These are phyloP conservation scores for Acidomyces sp. DNA, from an alignment of 495 filamentous ascomycete genomes.

Conservation along the genomic window DNA sequence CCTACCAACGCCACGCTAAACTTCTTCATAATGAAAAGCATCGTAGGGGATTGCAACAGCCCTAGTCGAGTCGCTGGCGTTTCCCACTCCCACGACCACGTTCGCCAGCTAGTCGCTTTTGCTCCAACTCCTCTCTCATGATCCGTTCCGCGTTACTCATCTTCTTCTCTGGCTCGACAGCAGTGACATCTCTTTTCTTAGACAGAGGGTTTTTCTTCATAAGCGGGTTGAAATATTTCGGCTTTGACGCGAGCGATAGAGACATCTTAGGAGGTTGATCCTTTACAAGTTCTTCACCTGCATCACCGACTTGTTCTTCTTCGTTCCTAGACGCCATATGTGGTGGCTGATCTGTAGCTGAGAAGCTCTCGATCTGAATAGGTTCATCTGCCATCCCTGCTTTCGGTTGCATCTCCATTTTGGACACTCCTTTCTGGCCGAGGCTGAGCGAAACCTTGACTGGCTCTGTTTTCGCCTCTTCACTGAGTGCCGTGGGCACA, in stretches of 20 bases:
- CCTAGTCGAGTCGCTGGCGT: constrained; percentile 14
- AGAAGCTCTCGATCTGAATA: constrained; percentile 59
- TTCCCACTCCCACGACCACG: constrained; percentile 8
- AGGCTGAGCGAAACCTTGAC: constrained; percentile 19
- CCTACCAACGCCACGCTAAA: constrained; percentile 10
- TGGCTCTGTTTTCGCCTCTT: not conserved
- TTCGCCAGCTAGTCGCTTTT: constrained; percentile 17
- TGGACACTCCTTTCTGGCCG: constrained; percentile 7
- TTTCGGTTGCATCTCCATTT: constrained; percentile 6
- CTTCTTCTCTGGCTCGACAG: constrained; percentile 20
- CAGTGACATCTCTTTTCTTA: constrained; percentile 9
- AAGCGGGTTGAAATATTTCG: constrained; percentile 24
- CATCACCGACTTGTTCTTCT: not conserved
- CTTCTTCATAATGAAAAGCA: not conserved
- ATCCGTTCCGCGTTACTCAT: constrained; percentile 28
- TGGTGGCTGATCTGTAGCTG: constrained; percentile 27
- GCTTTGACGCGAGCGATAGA: constrained; percentile 13
- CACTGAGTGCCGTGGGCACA: not conserved
- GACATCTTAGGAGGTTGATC: constrained; percentile 8
- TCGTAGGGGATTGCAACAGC: not conserved
- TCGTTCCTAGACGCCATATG: not conserved
- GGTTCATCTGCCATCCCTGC: constrained; percentile 34
- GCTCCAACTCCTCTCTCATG: constrained; percentile 27
- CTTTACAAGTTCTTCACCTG: constrained; percentile 2
- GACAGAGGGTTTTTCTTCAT: constrained; percentile 22